A percentile compares a stretch with the other conserved stretches of the same genome.
phyloP scores from a whole-genome alignment of 2,329 filamentous ascomycete genomes.

The Diplodia sapinea region DNA sequence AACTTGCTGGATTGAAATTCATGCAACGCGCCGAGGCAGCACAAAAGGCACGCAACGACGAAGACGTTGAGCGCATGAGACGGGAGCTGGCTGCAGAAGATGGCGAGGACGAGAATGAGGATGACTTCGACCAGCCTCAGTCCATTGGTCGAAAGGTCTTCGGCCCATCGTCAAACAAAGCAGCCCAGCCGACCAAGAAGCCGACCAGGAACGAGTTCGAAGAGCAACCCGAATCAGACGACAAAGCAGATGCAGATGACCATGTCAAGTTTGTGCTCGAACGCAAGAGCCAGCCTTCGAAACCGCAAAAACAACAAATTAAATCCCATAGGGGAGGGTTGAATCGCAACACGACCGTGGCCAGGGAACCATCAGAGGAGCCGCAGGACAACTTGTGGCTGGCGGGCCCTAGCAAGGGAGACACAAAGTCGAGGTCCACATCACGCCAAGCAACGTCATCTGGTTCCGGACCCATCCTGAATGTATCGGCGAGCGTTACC shows the following conservation, averaged over 20 bases:
- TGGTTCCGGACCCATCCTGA: slow-evolving; percentile 10
- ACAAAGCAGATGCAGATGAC: slow-evolving; percentile 43
- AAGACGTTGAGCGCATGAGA: slow-evolving; percentile 64
- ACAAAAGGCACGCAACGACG: slow-evolving; percentile 79
- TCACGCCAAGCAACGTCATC: slow-evolving; percentile 34
- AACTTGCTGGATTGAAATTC: slow-evolving; percentile 85
- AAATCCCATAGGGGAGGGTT: background rate
- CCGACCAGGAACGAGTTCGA: slow-evolving; percentile 63
- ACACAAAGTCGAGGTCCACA: slow-evolving; percentile 35
- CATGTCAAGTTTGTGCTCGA: slow-evolving; percentile 25
- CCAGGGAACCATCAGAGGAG: slow-evolving; percentile 22
- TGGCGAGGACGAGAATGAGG: slow-evolving; percentile 55
- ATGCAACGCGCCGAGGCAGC: slow-evolving; percentile 88
- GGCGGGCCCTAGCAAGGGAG: slow-evolving; percentile 37
- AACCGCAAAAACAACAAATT: slow-evolving; percentile 27
- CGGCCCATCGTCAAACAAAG: slow-evolving; percentile 56
- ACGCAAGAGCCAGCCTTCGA: slow-evolving; percentile 3
- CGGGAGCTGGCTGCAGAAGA: slow-evolving; percentile 71
- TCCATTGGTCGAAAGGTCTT: slow-evolving; percentile 74
- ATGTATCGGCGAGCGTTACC: slow-evolving; percentile 12
- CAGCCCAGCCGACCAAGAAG: slow-evolving; percentile 38
- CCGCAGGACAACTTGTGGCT: slow-evolving; percentile 47
- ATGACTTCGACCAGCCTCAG: slow-evolving; percentile 52
- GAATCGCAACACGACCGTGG: slow-evolving; percentile 8
- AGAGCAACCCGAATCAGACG: slow-evolving; percentile 60